A percentile compares a stretch with the other conserved stretches of the same genome.
phyloP scores from a whole-genome alignment of 495 filamentous ascomycete species.

The Penicillium egyptiacum region DNA sequence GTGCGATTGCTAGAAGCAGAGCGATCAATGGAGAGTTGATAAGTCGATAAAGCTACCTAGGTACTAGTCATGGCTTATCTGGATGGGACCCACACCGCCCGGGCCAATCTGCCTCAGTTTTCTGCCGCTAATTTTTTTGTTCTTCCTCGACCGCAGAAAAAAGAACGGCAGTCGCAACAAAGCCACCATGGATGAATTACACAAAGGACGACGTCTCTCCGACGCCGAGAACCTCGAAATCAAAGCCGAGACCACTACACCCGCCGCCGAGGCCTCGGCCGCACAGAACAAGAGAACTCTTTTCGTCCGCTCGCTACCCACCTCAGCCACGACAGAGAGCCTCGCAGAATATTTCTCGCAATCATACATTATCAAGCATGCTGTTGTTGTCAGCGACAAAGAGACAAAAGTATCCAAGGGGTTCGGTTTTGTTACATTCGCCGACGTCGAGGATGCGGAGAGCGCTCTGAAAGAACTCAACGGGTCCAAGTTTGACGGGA shows the following conservation, averaged over 20 bases:
- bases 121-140: conserved; percentile 49
- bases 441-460: conserved; percentile 86
- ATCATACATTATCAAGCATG: conserved; percentile 91
- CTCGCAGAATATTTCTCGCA: conserved; percentile 89
- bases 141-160: conserved; percentile 18
- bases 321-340: conserved; percentile 73
- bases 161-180: conserved; percentile 24
- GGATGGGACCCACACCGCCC: conserved; percentile 25
- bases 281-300: conserved; percentile 62
- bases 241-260: conserved; percentile 28
- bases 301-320: conserved; percentile 85
- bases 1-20: not conserved
- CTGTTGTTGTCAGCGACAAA: conserved; percentile 78
- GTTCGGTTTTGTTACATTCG: conserved; percentile 95
- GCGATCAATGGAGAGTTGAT: conserved; percentile 19
- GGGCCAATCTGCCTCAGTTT: conserved; percentile 28
- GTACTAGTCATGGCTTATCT: conserved; percentile 29
- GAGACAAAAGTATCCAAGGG: conserved; percentile 81
- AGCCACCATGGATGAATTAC: conserved; percentile 35
- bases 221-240: conserved; percentile 21
- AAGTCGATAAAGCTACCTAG: conserved; percentile 27
- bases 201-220: conserved; percentile 37
- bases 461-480: conserved; percentile 76
- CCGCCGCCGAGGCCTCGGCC: conserved; percentile 25
- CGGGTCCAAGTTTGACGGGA: conserved; percentile 68